Conservation (phyloP, 169 alveolate genomes). For the Fabrea salina region DNA sequence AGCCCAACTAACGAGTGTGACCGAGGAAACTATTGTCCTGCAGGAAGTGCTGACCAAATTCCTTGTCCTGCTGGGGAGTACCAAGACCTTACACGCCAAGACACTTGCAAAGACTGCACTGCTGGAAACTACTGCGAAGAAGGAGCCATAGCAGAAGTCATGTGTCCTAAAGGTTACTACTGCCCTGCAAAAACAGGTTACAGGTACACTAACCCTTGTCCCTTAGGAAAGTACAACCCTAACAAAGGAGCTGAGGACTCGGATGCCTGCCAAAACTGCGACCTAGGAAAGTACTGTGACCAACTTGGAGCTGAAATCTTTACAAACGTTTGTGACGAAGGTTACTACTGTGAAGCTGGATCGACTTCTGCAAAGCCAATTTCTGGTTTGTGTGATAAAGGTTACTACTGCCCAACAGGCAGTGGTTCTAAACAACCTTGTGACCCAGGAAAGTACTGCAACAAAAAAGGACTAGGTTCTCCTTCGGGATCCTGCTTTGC, state of each 20-base stretch:
- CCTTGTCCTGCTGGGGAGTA: constrained; percentile 54
- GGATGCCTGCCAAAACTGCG: constrained; percentile 35
- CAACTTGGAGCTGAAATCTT: constrained; percentile 5
- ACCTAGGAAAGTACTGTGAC: background rate
- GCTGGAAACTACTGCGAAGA: constrained; percentile 61
- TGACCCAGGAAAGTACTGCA: constrained; percentile 58
- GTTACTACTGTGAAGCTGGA: constrained; percentile 59
- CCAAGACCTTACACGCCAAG: constrained; percentile 42
- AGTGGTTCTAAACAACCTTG: constrained; percentile 35
- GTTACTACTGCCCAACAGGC: constrained; percentile 70
- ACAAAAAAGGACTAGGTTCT: constrained; percentile 48
- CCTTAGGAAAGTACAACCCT: constrained; percentile 58
- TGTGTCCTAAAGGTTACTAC: constrained; percentile 57
- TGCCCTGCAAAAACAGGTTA: constrained; percentile 38
- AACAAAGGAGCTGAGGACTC: background rate
- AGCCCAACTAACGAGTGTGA: constrained; percentile 38
- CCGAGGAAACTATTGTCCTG: constrained; percentile 42
- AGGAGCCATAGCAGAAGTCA: constrained; percentile 28
- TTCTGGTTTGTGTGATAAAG: constrained; percentile 7
- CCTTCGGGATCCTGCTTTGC: constrained; percentile 52
- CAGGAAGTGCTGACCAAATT: constrained; percentile 8
- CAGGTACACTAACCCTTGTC: constrained; percentile 37
- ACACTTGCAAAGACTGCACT: constrained; percentile 55
- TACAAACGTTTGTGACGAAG: constrained; percentile 21
- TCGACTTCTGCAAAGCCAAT: constrained; percentile 18